Conservation (phyloP, 2,329 filamentous ascomycete species). For the Venturia pyrina region DNA sequence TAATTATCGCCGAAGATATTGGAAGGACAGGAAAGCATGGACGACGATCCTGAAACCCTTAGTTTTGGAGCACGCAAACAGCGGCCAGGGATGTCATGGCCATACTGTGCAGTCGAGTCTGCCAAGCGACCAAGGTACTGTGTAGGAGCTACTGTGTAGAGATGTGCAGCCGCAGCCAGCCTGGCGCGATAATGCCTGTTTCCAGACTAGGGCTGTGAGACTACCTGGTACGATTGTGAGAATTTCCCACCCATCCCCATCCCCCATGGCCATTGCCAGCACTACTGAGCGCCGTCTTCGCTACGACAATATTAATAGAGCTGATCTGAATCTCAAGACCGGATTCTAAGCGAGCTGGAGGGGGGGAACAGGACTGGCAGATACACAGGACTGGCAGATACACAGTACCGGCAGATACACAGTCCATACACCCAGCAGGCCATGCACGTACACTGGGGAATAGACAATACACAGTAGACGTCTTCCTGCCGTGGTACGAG, state of each 20-base stretch:
- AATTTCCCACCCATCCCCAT: neutral
- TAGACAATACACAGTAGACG: too few species aligned
- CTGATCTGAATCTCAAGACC: too few species aligned
- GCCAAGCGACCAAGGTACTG: neutral
- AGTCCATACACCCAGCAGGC: too few species aligned
- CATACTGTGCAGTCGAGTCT: neutral
- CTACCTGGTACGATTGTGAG: neutral
- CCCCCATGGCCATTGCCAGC: neutral
- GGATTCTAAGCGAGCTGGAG: too few species aligned
- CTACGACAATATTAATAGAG: neutral
- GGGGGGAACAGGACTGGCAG: too few species aligned
- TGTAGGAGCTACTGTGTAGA: neutral
- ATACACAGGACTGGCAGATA: too few species aligned
- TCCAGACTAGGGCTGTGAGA: neutral
- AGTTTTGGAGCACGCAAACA: neutral
- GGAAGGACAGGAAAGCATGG: neutral
- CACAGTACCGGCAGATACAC: too few species aligned
- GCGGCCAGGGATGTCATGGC: neutral
- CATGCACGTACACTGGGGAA: too few species aligned
- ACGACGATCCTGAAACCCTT: slow-evolving; percentile 4
- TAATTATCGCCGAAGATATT: neutral
- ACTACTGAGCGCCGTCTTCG: neutral
- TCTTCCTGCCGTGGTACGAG: too few species aligned
- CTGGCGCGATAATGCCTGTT: neutral
- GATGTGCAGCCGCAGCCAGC: neutral